Conservation (phyloP, 331 rosid species). For the Telfairia occidentalis region DNA sequence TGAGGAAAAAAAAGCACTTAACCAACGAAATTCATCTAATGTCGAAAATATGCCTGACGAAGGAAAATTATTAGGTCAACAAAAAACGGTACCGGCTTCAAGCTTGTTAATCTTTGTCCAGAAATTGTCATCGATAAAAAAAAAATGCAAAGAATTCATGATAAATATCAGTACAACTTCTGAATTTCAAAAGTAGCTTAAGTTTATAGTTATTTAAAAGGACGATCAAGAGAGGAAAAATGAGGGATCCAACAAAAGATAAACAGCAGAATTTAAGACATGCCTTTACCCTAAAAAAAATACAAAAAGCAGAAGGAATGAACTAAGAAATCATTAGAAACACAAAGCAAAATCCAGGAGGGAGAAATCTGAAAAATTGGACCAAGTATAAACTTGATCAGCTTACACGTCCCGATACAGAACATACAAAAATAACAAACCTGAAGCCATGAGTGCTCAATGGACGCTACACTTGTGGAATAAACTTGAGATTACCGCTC, state of each 20-base stretch:
- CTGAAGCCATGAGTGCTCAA: slow-evolving; percentile 52
- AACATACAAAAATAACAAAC: slow-evolving; percentile 2
- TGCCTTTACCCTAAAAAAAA: neutral
- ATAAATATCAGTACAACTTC: neutral
- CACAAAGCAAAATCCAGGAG: neutral
- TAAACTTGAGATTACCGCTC: neutral
- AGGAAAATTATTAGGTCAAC: neutral
- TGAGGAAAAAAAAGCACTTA: neutral
- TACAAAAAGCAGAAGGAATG: neutral
- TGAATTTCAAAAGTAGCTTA: too few relatives aligned
- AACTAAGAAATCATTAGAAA: neutral
- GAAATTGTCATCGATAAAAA: neutral
- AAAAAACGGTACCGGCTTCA: neutral
- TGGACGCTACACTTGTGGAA: neutral
- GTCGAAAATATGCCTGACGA: neutral
- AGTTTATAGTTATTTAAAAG: too few relatives aligned
- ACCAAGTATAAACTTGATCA: neutral
- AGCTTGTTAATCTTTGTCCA: neutral
- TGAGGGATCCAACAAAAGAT: neutral
- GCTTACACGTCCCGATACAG: neutral
- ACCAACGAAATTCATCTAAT: neutral
- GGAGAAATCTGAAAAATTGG: neutral
- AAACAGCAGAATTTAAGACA: neutral
- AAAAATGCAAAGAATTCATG: neutral
- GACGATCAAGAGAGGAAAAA: neutral